Base-by-base conservation (phyloP, 805 yeast genomes). In the Saccharomycopsis malanga region DNA sequence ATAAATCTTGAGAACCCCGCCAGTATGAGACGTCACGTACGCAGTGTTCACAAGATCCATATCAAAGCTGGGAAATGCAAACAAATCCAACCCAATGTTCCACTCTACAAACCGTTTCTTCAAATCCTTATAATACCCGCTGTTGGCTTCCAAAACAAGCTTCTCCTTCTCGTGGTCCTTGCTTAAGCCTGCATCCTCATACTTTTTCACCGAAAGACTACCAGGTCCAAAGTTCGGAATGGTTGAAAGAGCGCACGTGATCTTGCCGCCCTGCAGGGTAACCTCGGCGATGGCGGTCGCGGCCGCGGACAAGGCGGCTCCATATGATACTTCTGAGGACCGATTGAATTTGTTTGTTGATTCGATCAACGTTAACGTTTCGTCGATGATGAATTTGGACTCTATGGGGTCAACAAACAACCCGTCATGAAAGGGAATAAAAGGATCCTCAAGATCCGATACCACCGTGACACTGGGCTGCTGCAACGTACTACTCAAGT, bases 201-300 rank as follows among this genome's bases (percentile, higher is more conserved):
- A 45, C 60, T 74, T 77, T 55, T 79, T 77, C 36, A 72, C 88
- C 45, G 71, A 91, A 66, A 74, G 72, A 53, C 81, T 87, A 25
- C 98, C 98, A 4, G 89, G 88, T 0, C 95, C 96, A 73, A 79
- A 73, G 1, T 86, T 73, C 4, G 98, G 96, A 34, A 87, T 62
- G 1, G 80, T 66, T 2, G 86, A 72, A 36, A 89, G 64, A 3
- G 84, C 62, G 0, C 85, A 73, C 20, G 83, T 74, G 29, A 91
- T 79, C 56, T 89, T 85, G 50, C 98, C 98, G 52, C 93, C 93
- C 6, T 93, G 95, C 2, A 56, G 56, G 4, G 69, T 61, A 29
- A 72, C 72, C 20, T 67, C 63, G 38, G 72, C 72, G 23, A 88
- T 67, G 4, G 87, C 80, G 44, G 75, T 59, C 55, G 71, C 66